Evolutionary conservation across 2,329 filamentous ascomycete species (phyloP).

Genomic region (Talaromyces islandicus): DNA sequence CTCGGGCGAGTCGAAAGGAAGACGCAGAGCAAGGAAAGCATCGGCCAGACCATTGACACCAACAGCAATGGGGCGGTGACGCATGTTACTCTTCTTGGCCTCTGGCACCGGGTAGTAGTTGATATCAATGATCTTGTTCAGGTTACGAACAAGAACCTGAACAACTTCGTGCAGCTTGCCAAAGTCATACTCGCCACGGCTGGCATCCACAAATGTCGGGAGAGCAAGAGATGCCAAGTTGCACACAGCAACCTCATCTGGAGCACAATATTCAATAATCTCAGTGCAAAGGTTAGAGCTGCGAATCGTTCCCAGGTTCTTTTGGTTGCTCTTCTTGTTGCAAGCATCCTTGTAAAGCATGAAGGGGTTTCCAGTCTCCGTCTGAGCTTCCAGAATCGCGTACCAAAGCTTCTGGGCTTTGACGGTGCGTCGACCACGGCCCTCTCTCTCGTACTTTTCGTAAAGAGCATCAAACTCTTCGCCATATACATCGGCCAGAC

Average conservation of each 20-base stretch:
- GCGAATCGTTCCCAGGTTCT: constrained; percentile 97
- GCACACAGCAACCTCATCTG: constrained; percentile 97
- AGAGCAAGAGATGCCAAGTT: constrained; percentile 93
- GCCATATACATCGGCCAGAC: constrained; percentile 91
- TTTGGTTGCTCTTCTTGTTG: constrained; percentile 99
- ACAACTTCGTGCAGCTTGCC: constrained; percentile 92
- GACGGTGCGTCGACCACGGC: constrained; percentile 80
- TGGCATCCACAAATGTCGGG: constrained; percentile 83
- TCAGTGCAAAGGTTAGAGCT: constrained; percentile 99
- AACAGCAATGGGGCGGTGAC: constrained; percentile 90
- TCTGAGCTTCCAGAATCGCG: constrained; percentile 94
- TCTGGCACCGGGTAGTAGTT: constrained; percentile 98
- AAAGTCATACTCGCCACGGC: constrained; percentile 83
- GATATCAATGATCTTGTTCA: constrained; percentile 97
- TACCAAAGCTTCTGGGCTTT: constrained; percentile 99
- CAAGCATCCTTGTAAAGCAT: constrained; percentile 99
- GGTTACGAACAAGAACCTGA: constrained; percentile 85
- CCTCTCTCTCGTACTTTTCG: constrained; percentile 79
- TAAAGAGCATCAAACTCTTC: constrained; percentile 96
- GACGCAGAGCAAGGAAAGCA: constrained; percentile 90
- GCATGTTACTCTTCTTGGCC: constrained; percentile 92
- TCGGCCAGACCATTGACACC: constrained; percentile 97
- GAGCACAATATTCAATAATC: constrained; percentile 94
- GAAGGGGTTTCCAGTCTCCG: constrained; percentile 97
- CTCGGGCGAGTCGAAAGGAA: constrained; percentile 95